These are phyloP conservation scores for Quercus cerris DNA, from an alignment of 306 rosid genomes.

Conservation along the genomic window DNA sequence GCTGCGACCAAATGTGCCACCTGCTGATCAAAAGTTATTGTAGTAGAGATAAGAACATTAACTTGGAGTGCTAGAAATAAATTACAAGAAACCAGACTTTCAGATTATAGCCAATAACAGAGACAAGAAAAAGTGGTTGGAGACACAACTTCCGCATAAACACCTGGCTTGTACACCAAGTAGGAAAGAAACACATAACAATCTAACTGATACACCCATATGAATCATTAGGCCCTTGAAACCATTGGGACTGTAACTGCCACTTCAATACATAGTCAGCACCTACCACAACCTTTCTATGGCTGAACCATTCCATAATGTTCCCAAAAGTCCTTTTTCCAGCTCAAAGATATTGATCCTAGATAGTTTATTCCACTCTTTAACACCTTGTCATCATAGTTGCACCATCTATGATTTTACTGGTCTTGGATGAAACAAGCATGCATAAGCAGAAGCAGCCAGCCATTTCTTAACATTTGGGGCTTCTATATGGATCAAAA, in stretches of 20 bases:
- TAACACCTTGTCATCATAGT: background rate
- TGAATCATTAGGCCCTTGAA: background rate
- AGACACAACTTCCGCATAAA: background rate
- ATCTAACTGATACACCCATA: background rate
- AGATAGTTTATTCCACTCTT: background rate
- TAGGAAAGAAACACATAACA: background rate
- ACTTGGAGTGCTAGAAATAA: background rate
- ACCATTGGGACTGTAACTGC: background rate
- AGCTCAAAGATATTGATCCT: background rate
- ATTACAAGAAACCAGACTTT: background rate
- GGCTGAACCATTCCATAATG: background rate
- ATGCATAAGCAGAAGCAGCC: background rate
- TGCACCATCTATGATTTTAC: background rate
- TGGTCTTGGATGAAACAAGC: background rate
- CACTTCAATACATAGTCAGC: background rate
- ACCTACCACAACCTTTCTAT: background rate
- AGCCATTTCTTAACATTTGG: background rate
- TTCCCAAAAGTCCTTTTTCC: background rate
- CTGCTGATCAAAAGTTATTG: slow-evolving; percentile 28
- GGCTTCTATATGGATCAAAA: background rate
- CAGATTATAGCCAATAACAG: background rate
- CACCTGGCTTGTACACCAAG: background rate
- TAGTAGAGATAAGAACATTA: background rate
- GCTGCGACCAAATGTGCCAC: slow-evolving; percentile 62
- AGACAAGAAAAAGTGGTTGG: background rate